Conservation (phyloP, 1,139 yeast genomes). For the Debaryomyces fabryi region DNA sequence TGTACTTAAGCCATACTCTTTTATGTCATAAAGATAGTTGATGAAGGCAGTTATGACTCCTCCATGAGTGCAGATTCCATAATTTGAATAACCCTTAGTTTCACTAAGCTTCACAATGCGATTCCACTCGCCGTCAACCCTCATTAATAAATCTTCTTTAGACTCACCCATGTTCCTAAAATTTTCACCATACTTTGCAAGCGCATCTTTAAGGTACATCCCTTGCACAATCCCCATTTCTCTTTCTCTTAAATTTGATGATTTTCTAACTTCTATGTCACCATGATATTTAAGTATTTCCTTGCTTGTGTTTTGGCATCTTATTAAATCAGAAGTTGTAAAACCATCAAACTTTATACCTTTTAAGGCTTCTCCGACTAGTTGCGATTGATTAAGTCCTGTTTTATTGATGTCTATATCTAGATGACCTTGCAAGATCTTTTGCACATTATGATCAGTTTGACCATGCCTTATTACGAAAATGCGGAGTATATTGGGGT, state of each 20-base stretch:
- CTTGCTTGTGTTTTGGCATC: constrained; percentile 60
- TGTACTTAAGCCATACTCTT: constrained; percentile 38
- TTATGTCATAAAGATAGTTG: constrained; percentile 45
- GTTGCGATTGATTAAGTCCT: constrained; percentile 59
- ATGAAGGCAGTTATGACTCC: constrained; percentile 73
- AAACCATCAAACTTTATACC: constrained; percentile 51
- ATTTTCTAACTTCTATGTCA: constrained; percentile 20
- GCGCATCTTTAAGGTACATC: constrained; percentile 68
- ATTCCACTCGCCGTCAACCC: constrained; percentile 57
- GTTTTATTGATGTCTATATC: constrained; percentile 61
- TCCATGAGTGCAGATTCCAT: constrained; percentile 79
- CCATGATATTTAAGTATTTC: constrained; percentile 37
- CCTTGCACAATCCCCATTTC: constrained; percentile 80
- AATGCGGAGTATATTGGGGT: constrained; percentile 48
- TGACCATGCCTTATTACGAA: constrained; percentile 80
- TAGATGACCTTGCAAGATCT: constrained; percentile 74
- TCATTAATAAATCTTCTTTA: constrained; percentile 42
- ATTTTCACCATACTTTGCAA: constrained; percentile 39
- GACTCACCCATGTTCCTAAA: constrained; percentile 58
- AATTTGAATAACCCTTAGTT: constrained; percentile 42
- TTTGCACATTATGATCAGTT: constrained; percentile 67
- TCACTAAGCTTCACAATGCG: constrained; percentile 41
- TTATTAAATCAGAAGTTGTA: constrained; percentile 59
- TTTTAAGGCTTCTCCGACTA: constrained; percentile 47
- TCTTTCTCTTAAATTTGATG: constrained; percentile 66